Evolutionary conservation across 179 eudicot genomes (phyloP).

Genomic region (Corrigiola litoralis): DNA sequence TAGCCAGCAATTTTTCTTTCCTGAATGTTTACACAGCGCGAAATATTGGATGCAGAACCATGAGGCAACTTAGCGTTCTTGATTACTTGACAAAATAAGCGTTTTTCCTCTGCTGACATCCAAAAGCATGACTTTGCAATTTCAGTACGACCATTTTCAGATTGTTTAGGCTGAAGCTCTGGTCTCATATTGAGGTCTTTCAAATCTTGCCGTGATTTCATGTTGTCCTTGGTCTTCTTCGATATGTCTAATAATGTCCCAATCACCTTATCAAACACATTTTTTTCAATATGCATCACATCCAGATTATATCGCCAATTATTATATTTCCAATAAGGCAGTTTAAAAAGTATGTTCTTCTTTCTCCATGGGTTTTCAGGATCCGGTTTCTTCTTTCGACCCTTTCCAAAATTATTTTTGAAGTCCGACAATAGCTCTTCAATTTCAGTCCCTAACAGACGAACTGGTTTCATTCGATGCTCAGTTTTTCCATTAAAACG

Average conservation of each 20-base stretch:
- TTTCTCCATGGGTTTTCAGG: conserved; percentile 4
- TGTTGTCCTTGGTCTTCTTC: conserved; percentile 20
- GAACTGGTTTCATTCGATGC: neutral
- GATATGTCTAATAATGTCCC: conserved; percentile 16
- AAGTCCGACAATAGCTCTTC: neutral
- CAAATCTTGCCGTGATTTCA: conserved; percentile 14
- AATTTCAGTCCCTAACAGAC: neutral
- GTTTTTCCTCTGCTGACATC: neutral
- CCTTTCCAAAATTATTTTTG: conserved; percentile 1
- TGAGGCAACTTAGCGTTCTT: conserved; percentile 1
- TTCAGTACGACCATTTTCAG: neutral
- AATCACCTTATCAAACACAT: conserved; percentile 23
- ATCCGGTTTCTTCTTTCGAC: neutral
- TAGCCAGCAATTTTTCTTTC: neutral
- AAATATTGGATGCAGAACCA: conserved; percentile 1
- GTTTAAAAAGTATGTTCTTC: neutral
- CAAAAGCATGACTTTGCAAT: neutral
- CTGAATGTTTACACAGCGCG: conserved; percentile 7
- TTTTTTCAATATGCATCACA: conserved; percentile 38
- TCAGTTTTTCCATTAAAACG: conserved; percentile 1
- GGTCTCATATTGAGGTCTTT: conserved; percentile 8
- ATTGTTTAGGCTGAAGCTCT: neutral
- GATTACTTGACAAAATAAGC: neutral
- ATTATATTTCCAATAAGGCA: conserved; percentile 16
- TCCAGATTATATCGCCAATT: conserved; percentile 12